These are phyloP conservation scores for Zygosaccharomyces pseudobailii DNA, from an alignment of 1,139 yeast species.

Conservation along the genomic window DNA sequence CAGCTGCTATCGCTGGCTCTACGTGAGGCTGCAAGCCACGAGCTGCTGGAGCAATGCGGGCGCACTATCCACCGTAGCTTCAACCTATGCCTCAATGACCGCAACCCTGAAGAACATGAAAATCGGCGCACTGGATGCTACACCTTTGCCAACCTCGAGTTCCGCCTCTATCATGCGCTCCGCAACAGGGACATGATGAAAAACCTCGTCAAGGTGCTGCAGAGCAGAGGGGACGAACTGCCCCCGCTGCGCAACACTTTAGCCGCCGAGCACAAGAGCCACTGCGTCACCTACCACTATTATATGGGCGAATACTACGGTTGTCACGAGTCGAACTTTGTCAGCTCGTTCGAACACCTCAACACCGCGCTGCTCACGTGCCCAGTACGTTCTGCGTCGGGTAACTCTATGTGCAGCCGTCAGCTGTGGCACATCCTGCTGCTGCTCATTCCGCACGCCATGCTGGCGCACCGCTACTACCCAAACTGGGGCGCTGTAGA, in stretches of 20 bases:
- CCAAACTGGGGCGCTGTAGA: conserved; percentile 34
- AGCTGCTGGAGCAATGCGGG: conserved; percentile 51
- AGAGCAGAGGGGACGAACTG: conserved; percentile 38
- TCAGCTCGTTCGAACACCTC: conserved; percentile 19
- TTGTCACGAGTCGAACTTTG: conserved; percentile 24
- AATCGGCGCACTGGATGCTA: conserved; percentile 67
- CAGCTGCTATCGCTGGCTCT: not conserved
- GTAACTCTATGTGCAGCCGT: conserved; percentile 11
- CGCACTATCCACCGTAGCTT: conserved; percentile 65
- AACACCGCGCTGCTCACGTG: conserved; percentile 21
- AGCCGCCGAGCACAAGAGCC: conserved; percentile 27
- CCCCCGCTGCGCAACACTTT: conserved; percentile 36
- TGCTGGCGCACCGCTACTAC: conserved; percentile 40
- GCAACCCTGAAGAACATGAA: conserved; percentile 46
- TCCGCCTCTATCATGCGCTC: conserved; percentile 66
- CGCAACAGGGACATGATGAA: conserved; percentile 72
- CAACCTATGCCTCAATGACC: conserved; percentile 74
- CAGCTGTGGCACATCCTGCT: conserved; percentile 44
- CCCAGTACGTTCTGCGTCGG: conserved; percentile 39
- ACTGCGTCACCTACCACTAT: conserved; percentile 23
- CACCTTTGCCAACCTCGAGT: conserved; percentile 66
- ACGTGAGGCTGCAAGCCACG: conserved; percentile 2
- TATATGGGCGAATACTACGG: conserved; percentile 33
- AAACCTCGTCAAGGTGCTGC: conserved; percentile 70
- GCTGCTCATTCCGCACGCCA: conserved; percentile 52